Evolutionary conservation across 2,329 filamentous ascomycete genomes (phyloP), one percentile per base, ranked within the genome.

Genomic region (Amphichorda felina): DNA sequence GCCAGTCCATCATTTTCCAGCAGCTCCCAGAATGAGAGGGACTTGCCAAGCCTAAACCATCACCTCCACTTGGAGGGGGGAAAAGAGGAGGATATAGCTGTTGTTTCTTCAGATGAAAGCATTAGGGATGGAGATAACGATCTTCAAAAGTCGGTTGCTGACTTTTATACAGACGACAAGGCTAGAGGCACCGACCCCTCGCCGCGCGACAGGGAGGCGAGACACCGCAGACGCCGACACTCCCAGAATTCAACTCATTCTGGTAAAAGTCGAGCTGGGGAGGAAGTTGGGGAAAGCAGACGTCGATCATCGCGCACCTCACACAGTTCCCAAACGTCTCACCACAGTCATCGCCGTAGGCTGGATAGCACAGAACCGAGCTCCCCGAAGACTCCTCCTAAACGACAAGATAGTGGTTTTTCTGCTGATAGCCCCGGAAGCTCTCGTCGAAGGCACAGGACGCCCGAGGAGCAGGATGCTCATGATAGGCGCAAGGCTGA

Each of bases 161-260:
- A 74, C 68, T 60, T 65, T 51, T 66, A 60, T 55, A 58, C 60
- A 73, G 68, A 70, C 56, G 65, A 68, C 45, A 66, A 54, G 49
- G 53, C 50, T 48, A 60, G 54, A 50, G 56, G 59, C 41, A 47
- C 47, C 36, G 48, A 48, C 41, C n/a, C n/a, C n/a, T 53, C 53
- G 38, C 53, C 48, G 43, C 42, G 55, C 43, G 57, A 63, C 41
- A 55, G 48, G 48, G 59, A 47, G 40, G 57, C 62, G 33, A 53
- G 54, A 43, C 60, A 57, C 40, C 60, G 60, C 41, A 59, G 60
- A 41, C 59, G 59, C 41, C 61, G 60, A 5, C 36, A 30, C 30
- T 37, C 35, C n/a, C n/a, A n/a, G n/a, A n/a, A n/a, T 7, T 53
- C 54, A 2, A 10, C 30, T 5, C 35, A 37, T n/a, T 53, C 54